phyloP scores from a whole-genome alignment of 108 stramenopile genomes.

The Pseudonitzschia multiseries region DNA sequence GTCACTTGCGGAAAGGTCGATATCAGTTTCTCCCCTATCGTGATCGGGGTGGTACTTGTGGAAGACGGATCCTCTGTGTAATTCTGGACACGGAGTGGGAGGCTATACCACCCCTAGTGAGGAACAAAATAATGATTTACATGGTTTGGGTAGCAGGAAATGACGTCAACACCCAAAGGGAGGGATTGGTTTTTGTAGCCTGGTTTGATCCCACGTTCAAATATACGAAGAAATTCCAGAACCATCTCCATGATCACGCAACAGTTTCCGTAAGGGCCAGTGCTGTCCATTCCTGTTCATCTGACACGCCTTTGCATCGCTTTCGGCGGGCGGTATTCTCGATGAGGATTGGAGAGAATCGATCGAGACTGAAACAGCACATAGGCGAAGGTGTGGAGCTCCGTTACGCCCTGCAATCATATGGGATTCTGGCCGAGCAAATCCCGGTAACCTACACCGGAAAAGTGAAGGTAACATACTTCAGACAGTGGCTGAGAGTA shows the following conservation, averaged over 20 bases:
- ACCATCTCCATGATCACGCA: neutral
- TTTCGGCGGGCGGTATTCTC: neutral
- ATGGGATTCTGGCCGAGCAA: neutral
- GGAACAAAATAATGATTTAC: constrained; percentile 9
- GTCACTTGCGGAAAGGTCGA: neutral
- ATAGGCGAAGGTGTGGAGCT: neutral
- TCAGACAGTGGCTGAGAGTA: constrained; percentile 1
- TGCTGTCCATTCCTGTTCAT: constrained; percentile 4
- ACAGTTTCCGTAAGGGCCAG: neutral
- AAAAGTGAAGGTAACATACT: neutral
- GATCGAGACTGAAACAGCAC: neutral
- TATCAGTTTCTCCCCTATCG: constrained; percentile 12
- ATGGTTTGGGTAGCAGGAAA: neutral
- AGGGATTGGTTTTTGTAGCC: constrained; percentile 8
- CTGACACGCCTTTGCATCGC: constrained; percentile 5
- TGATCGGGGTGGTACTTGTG: constrained; percentile 1
- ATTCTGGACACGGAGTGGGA: constrained; percentile 5
- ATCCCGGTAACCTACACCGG: constrained; percentile 8
- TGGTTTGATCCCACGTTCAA: neutral
- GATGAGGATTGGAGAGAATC: constrained; percentile 8
- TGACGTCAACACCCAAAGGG: constrained; percentile 2
- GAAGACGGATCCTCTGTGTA: neutral
- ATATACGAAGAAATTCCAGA: too few species aligned
- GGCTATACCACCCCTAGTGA: neutral
- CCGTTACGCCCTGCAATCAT: neutral